phyloP scores from a whole-genome alignment of 305 asterid genomes.

The Fraxinus sp. region DNA sequence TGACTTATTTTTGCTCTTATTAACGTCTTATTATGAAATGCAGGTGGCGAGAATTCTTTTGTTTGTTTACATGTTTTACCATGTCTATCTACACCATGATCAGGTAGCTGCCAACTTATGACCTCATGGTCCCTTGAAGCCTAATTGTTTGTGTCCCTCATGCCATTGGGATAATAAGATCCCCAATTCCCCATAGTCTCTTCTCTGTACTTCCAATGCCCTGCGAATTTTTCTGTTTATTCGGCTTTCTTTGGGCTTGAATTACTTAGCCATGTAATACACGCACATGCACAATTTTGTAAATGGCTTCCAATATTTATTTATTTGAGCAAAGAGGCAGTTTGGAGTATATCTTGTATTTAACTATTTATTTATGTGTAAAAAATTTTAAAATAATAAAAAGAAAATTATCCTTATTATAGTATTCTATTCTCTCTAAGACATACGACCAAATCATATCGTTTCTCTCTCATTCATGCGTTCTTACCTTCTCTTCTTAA shows the following conservation, averaged over 20 bases:
- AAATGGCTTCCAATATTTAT: background rate
- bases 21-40: constrained; percentile 35
- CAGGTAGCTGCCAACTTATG: constrained; percentile 54
- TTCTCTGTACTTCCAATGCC: background rate
- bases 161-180: background rate
- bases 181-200: background rate
- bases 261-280: background rate
- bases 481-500: background rate
- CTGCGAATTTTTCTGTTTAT: background rate
- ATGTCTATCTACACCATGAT: constrained; percentile 67
- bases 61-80: constrained; percentile 83
- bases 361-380: background rate
- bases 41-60: constrained; percentile 95
- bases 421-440: background rate
- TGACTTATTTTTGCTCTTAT: constrained; percentile 17
- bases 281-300: background rate
- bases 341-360: background rate
- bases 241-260: background rate
- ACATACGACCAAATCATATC: background rate
- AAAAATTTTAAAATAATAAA: background rate
- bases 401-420: background rate
- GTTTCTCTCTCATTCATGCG: background rate
- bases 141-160: background rate
- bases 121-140: background rate
- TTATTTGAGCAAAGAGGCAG: background rate